phyloP scores from a whole-genome alignment of 2,329 filamentous ascomycete genomes.

The Periconia sp. region DNA sequence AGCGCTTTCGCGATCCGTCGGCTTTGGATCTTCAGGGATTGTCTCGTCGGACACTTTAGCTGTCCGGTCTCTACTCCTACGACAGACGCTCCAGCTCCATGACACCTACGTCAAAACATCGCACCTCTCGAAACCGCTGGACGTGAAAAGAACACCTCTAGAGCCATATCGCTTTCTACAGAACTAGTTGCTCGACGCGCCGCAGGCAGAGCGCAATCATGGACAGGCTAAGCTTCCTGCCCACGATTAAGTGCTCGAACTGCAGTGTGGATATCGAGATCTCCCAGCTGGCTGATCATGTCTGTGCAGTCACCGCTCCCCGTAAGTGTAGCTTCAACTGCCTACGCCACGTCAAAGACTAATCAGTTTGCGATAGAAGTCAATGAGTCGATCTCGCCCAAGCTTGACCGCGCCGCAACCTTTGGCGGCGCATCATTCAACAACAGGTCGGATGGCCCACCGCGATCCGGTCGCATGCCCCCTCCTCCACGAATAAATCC shows the following conservation, averaged over 20 bases:
- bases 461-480: conserved; percentile 53
- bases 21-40: conserved; percentile 30
- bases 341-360: too few relatives aligned
- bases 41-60: conserved; percentile 26
- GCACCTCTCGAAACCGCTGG: conserved; percentile 21
- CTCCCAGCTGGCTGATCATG: conserved; percentile 82
- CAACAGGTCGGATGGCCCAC: conserved; percentile 28
- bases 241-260: conserved; percentile 48
- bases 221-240: conserved; percentile 40
- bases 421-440: conserved; percentile 35
- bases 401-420: conserved; percentile 41
- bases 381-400: conserved; percentile 21
- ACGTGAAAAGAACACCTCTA: conserved; percentile 13
- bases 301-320: conserved; percentile 62
- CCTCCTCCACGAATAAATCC: conserved; percentile 64
- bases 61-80: conserved; percentile 21
- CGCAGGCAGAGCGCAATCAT: conserved; percentile 17
- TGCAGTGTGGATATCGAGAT: conserved; percentile 73
- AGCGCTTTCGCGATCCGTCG: conserved; percentile 33
- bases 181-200: conserved; percentile 12
- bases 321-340: conserved; percentile 48
- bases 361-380: neutral
- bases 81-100: conserved; percentile 24
- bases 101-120: conserved; percentile 28
- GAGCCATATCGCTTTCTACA: conserved; percentile 6